Conservation (phyloP, 2,329 filamentous ascomycete species). For the Aureobasidium sp. region DNA sequence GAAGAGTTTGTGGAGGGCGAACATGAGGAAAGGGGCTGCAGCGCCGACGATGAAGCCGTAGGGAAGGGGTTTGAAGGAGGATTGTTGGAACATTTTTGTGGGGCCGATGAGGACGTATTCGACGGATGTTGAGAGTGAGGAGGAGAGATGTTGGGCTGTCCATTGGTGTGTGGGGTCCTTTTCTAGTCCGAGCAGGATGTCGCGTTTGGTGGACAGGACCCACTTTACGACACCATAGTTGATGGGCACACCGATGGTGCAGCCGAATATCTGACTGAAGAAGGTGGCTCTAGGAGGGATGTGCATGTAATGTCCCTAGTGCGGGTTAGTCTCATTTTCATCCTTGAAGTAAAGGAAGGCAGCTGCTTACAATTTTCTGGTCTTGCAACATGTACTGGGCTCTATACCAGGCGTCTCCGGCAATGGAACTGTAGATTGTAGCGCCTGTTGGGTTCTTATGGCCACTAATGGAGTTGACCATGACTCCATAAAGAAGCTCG, state of each 20-base stretch:
- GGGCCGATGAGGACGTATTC: constrained; percentile 56
- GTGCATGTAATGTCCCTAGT: constrained; percentile 53
- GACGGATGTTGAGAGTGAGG: constrained; percentile 48
- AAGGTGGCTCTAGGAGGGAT: constrained; percentile 53
- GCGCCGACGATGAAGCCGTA: constrained; percentile 50
- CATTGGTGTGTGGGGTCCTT: constrained; percentile 54
- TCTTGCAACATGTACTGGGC: constrained; percentile 55
- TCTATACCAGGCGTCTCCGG: constrained; percentile 56
- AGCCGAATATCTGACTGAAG: constrained; percentile 55
- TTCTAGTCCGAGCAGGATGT: constrained; percentile 46
- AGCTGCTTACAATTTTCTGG: constrained; percentile 44
- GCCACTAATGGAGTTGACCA: constrained; percentile 46
- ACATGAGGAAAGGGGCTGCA: constrained; percentile 42
- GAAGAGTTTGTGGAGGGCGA: constrained; percentile 46
- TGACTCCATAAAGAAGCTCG: constrained; percentile 51
- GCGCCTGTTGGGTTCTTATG: constrained; percentile 54
- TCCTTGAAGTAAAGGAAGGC: too few species aligned
- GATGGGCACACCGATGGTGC: constrained; percentile 52
- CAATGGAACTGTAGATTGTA: constrained; percentile 49
- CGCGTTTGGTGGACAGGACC: constrained; percentile 51
- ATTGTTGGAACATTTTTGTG: constrained; percentile 42
- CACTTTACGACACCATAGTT: constrained; percentile 57
- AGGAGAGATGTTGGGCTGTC: constrained; percentile 51
- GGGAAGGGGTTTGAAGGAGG: constrained; percentile 44
- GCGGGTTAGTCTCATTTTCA: too few species aligned